A percentile compares a stretch with the other conserved stretches of the same genome.
Conservation (phyloP, 305 asterid species). For the Plantago coronopus region DNA sequence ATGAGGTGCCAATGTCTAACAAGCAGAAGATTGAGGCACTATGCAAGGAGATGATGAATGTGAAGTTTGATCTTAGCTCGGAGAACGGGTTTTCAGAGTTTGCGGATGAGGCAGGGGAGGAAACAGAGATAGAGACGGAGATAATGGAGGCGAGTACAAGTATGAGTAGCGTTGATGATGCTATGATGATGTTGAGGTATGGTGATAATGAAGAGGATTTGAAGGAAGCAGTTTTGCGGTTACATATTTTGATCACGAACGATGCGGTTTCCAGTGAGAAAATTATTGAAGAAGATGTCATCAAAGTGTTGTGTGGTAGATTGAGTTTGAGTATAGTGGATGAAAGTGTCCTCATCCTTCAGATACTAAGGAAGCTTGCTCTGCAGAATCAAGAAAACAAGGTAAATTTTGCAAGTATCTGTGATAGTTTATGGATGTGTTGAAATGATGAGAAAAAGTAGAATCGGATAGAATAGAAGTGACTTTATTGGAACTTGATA, state of each 20-base stretch:
- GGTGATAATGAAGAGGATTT: slow-evolving; percentile 46
- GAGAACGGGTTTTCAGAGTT: slow-evolving; percentile 37
- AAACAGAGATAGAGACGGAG: slow-evolving; percentile 28
- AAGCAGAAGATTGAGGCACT: slow-evolving; percentile 55
- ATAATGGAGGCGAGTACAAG: slow-evolving; percentile 37
- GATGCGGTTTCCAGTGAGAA: slow-evolving; percentile 34
- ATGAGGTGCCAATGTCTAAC: slow-evolving; percentile 43
- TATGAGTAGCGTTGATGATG: slow-evolving; percentile 41
- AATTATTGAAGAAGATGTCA: slow-evolving; percentile 45
- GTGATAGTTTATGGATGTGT: slow-evolving; percentile 2
- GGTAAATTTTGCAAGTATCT: slow-evolving; percentile 36
- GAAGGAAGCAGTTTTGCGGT: slow-evolving; percentile 37
- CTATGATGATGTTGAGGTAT: slow-evolving; percentile 41
- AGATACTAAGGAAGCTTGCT: slow-evolving; percentile 39
- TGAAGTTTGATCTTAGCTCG: slow-evolving; percentile 40
- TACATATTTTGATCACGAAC: slow-evolving; percentile 44
- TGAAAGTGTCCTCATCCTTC: slow-evolving; percentile 48
- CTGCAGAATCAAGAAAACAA: slow-evolving; percentile 39
- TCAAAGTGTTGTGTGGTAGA: slow-evolving; percentile 38
- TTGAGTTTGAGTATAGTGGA: slow-evolving; percentile 38
- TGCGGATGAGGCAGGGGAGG: slow-evolving; percentile 27
- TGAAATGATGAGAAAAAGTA: background rate
- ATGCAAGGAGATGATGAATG: slow-evolving; percentile 65
- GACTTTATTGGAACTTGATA: no score
- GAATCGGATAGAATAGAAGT: background rate